Evolutionary conservation across 345 rosid genomes (phyloP).

Genomic region (Hibiscus syriacus): DNA sequence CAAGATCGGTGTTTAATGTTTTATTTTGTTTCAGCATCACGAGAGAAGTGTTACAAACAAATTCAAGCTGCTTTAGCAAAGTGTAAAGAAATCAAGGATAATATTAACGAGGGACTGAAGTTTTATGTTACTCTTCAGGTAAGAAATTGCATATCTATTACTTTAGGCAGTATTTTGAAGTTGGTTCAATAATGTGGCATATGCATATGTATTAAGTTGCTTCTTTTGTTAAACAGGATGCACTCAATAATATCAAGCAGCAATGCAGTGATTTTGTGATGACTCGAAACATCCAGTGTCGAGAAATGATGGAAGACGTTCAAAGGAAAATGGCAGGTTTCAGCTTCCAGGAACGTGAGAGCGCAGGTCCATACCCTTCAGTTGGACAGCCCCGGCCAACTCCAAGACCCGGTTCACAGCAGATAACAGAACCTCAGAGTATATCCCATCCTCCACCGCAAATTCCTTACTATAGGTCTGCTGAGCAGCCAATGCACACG

Average conservation of each 20-base stretch:
- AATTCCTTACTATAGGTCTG: conserved; percentile 56
- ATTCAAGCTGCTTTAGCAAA: conserved; percentile 85
- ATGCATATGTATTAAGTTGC: neutral
- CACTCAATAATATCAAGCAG: conserved; percentile 89
- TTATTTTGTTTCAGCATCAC: conserved; percentile 52
- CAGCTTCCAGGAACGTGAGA: conserved; percentile 80
- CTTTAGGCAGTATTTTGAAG: neutral
- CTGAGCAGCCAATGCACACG: conserved; percentile 55
- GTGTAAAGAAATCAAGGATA: conserved; percentile 90
- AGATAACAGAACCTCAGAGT: conserved; percentile 50
- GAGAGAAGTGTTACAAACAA: conserved; percentile 90
- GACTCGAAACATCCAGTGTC: conserved; percentile 96
- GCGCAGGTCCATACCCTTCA: conserved; percentile 53
- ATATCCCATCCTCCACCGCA: conserved; percentile 40
- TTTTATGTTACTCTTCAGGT: conserved; percentile 98
- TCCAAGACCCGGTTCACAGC: conserved; percentile 36
- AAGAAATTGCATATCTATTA: conserved; percentile 11
- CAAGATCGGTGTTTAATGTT: neutral
- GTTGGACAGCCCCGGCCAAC: conserved; percentile 50
- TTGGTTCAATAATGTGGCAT: neutral
- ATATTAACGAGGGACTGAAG: conserved; percentile 90
- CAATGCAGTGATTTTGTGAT: conserved; percentile 95
- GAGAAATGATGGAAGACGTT: conserved; percentile 95
- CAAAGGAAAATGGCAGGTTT: conserved; percentile 88
- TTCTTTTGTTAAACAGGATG: conserved; percentile 50